A percentile compares a stretch with the other conserved stretches of the same genome.
phyloP scores from a whole-genome alignment of 768 basidiomycete genomes.

The Favolaschia claudopus region DNA sequence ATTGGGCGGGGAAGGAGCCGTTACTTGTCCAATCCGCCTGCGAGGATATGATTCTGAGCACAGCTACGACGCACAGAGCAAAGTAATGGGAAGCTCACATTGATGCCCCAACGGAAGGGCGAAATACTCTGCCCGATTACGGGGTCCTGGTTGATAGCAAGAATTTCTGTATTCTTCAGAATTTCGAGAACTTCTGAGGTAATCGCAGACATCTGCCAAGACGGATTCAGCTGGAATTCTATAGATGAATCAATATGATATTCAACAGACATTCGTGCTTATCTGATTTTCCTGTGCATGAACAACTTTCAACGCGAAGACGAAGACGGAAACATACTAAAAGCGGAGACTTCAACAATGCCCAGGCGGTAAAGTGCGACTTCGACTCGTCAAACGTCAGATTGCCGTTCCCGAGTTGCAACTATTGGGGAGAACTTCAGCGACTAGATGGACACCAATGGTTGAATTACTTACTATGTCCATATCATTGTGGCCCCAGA shows the following conservation, averaged over 20 bases:
- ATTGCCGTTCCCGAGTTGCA: constrained; percentile 71
- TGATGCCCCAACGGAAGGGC: constrained; percentile 75
- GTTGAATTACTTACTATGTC: constrained; percentile 57
- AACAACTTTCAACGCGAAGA: not conserved
- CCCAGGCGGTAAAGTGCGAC: constrained; percentile 78
- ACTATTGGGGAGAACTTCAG: constrained; percentile 36
- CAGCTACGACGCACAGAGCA: not conserved
- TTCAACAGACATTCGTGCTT: constrained; percentile 57
- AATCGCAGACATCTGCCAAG: constrained; percentile 54
- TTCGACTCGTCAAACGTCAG: constrained; percentile 69
- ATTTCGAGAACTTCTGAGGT: constrained; percentile 60
- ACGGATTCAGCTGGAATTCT: not conserved
- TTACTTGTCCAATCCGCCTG: constrained; percentile 50
- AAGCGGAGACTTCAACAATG: constrained; percentile 71
- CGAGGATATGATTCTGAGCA: constrained; percentile 10
- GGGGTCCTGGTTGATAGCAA: constrained; percentile 75
- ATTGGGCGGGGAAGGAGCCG: constrained; percentile 63
- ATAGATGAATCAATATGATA: not conserved
- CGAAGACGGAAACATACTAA: constrained; percentile 37
- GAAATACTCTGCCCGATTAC: constrained; percentile 68
- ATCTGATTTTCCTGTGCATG: constrained; percentile 48
- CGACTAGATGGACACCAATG: not conserved
- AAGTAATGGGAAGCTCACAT: constrained; percentile 46
- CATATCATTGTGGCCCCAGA: constrained; percentile 72
- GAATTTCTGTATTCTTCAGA: constrained; percentile 67